phyloP scores from a whole-genome alignment of 768 basidiomycete genomes.

The Tricholoma terreum region DNA sequence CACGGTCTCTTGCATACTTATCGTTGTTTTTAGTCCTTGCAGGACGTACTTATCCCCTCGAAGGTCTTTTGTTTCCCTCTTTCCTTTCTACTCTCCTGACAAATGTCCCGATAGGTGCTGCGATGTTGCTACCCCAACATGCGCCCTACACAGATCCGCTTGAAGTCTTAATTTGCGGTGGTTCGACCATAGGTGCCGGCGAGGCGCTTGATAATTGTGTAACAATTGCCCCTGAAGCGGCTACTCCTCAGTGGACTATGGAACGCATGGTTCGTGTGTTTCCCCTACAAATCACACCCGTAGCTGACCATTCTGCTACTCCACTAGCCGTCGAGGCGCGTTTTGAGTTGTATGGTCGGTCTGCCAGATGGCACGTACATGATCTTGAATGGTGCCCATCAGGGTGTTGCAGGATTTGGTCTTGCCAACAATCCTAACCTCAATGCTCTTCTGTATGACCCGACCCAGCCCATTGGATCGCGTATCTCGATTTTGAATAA shows the following conservation, averaged over 20 bases:
- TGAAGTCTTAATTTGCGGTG: slow-evolving; percentile 72
- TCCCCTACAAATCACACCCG: not conserved
- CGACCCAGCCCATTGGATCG: slow-evolving; percentile 50
- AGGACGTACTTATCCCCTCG: slow-evolving; percentile 76
- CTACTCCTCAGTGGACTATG: slow-evolving; percentile 61
- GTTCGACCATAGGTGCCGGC: slow-evolving; percentile 58
- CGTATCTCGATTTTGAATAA: slow-evolving; percentile 64
- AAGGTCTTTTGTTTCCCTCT: slow-evolving; percentile 32
- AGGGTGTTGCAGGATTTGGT: slow-evolving; percentile 73
- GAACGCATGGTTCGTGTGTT: slow-evolving; percentile 69
- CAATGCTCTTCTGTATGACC: slow-evolving; percentile 68
- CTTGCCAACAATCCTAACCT: slow-evolving; percentile 63
- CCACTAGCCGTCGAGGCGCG: slow-evolving; percentile 61
- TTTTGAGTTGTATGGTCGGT: slow-evolving; percentile 72
- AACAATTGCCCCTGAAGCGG: slow-evolving; percentile 59
- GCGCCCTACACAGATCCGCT: slow-evolving; percentile 75
- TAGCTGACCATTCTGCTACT: not conserved
- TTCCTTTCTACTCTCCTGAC: not conserved
- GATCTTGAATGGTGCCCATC: slow-evolving; percentile 71
- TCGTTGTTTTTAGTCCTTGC: slow-evolving; percentile 42
- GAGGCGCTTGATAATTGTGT: slow-evolving; percentile 67
- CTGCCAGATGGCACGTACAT: slow-evolving; percentile 75
- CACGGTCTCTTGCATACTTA: not conserved
- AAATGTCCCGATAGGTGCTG: slow-evolving; percentile 36
- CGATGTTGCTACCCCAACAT: slow-evolving; percentile 64